Base-by-base conservation (phyloP, 2,329 filamentous ascomycete genomes). In the Cladosporium cucumerinum region DNA sequence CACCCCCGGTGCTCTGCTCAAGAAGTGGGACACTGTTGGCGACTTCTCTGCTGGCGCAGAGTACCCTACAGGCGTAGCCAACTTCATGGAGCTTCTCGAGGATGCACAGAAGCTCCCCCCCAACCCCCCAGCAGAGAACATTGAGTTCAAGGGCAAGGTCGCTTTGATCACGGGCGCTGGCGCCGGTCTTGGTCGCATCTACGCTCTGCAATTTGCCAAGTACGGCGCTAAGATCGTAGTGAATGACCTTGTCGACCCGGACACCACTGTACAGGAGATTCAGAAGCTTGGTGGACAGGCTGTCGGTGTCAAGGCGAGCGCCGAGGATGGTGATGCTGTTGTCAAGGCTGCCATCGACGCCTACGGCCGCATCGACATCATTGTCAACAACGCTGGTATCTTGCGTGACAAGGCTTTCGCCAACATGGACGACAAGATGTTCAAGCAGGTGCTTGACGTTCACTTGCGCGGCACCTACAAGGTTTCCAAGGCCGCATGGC, bases 311-410 rank as follows among this genome's bases (percentile, higher is more conserved):
- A 97, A 96, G 83, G 92, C 92, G 65, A 96, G 91, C 57, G 93
- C 93, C 66, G 92, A 97, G 78, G 92, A 99, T 67, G 95, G 95
- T 55, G 93, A 97, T 63, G 85, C 85, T 46, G 92, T 98, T 55
- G 89, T 99, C 73, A 96, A 97, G 85, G 89, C 87, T 65, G 94
- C 94, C 64, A 96, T 99, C 73, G 94, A 98, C 75, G 88, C 90
- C 48, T 98, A 91, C 77, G 95, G 95, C 72, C 91, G 95, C 72
- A 86, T 99, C 72, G 95, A 99, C 76, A 93, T 99, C 68, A 80
- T 99, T 69, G 86, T 99, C 83, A 99, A 99, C 87, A 99, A 99
- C 75, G 95, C 95, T 61, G 95, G 95, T 75, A 99, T 99, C 72
- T 87, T 99, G 62, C 89, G 95, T 57, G 95, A 99, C 84, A 98